Evolutionary conservation across 2,329 filamentous ascomycete genomes (phyloP).

Genomic region (Fusarium oxysporum): DNA sequence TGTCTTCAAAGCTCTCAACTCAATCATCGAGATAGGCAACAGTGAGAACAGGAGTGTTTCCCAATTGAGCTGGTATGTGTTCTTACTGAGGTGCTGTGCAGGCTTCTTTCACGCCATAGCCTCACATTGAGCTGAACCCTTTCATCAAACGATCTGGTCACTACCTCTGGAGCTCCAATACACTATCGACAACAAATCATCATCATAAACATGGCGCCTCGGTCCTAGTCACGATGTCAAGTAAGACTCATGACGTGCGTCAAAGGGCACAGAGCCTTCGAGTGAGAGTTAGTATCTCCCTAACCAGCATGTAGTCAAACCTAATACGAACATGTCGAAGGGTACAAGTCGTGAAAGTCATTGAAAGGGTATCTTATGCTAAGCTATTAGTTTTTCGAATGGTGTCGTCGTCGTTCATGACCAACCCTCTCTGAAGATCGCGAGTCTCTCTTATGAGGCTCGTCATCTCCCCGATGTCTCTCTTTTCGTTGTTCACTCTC

Average conservation of each 20-base stretch:
- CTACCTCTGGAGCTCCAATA: neutral
- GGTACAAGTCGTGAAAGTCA: neutral
- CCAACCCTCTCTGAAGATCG: slow-evolving; percentile 22
- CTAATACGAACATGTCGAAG: neutral
- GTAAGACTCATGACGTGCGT: neutral
- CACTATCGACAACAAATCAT: neutral
- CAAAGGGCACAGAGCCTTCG: neutral
- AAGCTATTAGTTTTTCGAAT: slow-evolving; percentile 10
- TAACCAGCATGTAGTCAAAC: neutral
- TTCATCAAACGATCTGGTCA: neutral
- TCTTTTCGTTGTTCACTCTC: slow-evolving; percentile 5
- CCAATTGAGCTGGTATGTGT: neutral
- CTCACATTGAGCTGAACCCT: neutral
- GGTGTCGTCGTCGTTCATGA: slow-evolving; percentile 18
- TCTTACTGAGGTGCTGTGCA: neutral
- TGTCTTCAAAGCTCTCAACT: neutral
- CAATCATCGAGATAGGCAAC: neutral
- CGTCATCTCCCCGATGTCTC: slow-evolving; percentile 17
- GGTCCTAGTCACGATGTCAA: neutral
- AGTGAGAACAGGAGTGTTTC: neutral
- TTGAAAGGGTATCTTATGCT: slow-evolving; percentile 28
- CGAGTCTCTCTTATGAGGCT: slow-evolving; percentile 23
- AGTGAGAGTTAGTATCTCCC: too few species aligned
- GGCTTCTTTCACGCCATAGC: neutral
- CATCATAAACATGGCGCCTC: too few species aligned